These are phyloP conservation scores for Entomortierella parvispora DNA, from an alignment of 192 early-diverging fungal species.

Conservation along the genomic window DNA sequence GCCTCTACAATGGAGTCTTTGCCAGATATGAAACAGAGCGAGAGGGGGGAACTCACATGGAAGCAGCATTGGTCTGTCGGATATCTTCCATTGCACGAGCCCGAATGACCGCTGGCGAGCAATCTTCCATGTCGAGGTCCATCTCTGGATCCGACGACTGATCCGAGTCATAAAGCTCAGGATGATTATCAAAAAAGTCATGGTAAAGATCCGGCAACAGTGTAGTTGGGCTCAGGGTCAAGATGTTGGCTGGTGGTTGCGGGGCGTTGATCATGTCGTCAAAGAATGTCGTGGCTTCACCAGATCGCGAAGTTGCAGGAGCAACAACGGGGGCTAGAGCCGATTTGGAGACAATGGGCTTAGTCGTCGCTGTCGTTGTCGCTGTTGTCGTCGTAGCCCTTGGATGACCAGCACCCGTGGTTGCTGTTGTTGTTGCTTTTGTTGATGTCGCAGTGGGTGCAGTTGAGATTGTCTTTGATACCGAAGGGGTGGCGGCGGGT, in stretches of 20 bases:
- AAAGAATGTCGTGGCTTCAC: slow-evolving; percentile 47
- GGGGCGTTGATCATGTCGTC: slow-evolving; percentile 53
- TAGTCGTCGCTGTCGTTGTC: slow-evolving; percentile 7
- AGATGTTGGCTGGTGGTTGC: slow-evolving; percentile 46
- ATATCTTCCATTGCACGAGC: slow-evolving; percentile 49
- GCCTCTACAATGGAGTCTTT: not conserved
- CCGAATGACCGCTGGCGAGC: slow-evolving; percentile 19
- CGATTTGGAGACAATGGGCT: slow-evolving; percentile 8
- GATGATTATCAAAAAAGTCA: slow-evolving; percentile 55
- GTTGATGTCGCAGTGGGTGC: not conserved
- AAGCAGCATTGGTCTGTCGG: slow-evolving; percentile 17
- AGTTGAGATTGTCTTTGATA: not conserved
- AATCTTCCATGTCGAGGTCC: slow-evolving; percentile 19
- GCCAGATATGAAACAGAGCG: not conserved
- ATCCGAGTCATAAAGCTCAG: slow-evolving; percentile 50
- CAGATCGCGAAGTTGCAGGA: slow-evolving; percentile 2
- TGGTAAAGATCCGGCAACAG: slow-evolving; percentile 47
- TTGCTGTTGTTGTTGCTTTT: not conserved
- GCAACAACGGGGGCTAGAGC: not conserved
- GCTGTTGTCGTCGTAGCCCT: not conserved
- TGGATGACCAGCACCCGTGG: too few species aligned
- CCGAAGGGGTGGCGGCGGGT: slow-evolving; percentile 1
- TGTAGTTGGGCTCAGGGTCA: slow-evolving; percentile 45
- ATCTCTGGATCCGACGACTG: slow-evolving; percentile 50
- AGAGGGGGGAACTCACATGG: slow-evolving; percentile 39